phyloP scores from a whole-genome alignment of 192 early-diverging fungal genomes.

The Borealophlyctis nickersoniae region DNA sequence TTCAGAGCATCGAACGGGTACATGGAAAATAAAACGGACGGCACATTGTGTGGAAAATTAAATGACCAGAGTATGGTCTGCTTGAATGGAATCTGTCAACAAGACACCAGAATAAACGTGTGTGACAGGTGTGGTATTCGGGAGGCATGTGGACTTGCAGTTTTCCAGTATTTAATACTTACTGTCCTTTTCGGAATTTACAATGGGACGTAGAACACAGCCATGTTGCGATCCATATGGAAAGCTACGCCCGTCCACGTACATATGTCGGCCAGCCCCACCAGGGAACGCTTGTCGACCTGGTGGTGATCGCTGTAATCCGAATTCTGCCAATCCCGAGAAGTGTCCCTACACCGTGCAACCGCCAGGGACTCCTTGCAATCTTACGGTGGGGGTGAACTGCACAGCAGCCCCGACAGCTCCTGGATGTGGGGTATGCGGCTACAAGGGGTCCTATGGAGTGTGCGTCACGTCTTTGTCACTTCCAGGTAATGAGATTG shows the following conservation, averaged over 20 bases:
- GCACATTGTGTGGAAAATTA: conserved; percentile 19
- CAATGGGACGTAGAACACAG: conserved; percentile 8
- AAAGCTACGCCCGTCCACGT: not conserved
- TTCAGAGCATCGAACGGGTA: conserved; percentile 2
- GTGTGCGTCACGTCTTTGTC: not conserved
- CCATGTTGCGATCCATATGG: conserved; percentile 22
- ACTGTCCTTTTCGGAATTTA: not conserved
- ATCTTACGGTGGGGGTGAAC: not conserved
- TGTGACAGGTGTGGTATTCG: conserved; percentile 14
- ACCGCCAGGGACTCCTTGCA: not conserved
- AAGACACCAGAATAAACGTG: conserved; percentile 1
- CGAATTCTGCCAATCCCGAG: not conserved
- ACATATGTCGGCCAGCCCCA: not conserved
- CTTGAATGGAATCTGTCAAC: conserved; percentile 8
- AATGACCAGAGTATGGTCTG: conserved; percentile 14
- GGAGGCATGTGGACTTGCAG: not conserved
- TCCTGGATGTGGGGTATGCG: not conserved
- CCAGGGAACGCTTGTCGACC: not conserved
- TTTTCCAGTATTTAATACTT: not conserved
- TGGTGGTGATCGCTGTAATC: not conserved
- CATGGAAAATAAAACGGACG: conserved; percentile 22
- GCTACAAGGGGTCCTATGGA: not conserved
- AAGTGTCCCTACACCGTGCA: not conserved
- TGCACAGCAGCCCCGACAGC: not conserved
- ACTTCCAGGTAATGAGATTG: no score